These are phyloP conservation scores for Apostasia shenzhenica DNA, from an alignment of 106 monocot genomes.

Conservation along the genomic window DNA sequence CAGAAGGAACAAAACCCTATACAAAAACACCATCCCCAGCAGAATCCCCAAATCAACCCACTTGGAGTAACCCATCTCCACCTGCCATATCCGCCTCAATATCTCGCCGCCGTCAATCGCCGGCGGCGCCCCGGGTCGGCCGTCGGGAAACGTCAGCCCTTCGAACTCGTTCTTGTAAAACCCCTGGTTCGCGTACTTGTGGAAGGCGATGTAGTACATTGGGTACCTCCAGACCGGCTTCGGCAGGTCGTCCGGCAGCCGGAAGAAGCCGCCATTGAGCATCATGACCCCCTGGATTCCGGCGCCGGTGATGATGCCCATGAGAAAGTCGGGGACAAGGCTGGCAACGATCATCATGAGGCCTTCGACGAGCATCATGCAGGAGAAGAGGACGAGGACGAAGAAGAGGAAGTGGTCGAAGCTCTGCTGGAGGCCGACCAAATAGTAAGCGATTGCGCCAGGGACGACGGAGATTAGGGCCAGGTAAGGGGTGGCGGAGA, in stretches of 20 bases:
- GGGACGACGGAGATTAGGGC: conserved; percentile 54
- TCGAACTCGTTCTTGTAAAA: conserved; percentile 81
- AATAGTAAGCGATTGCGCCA: conserved; percentile 63
- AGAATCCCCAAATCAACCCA: conserved; percentile 63
- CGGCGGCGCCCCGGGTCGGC: conserved; percentile 5
- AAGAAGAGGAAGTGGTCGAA: conserved; percentile 61
- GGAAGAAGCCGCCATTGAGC: conserved; percentile 69
- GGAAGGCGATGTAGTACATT: conserved; percentile 65
- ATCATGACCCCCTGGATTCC: conserved; percentile 81
- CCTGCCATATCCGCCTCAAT: conserved; percentile 31
- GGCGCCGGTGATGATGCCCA: conserved; percentile 82
- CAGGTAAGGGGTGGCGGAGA: conserved; percentile 58
- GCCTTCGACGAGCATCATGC: conserved; percentile 73
- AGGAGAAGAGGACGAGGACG: conserved; percentile 39
- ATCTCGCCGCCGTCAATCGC: conserved; percentile 37
- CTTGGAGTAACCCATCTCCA: conserved; percentile 57
- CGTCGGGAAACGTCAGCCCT: conserved; percentile 52
- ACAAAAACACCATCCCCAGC: conserved; percentile 61
- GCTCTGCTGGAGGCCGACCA: conserved; percentile 42
- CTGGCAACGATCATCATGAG: conserved; percentile 90
- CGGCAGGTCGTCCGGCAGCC: conserved; percentile 53
- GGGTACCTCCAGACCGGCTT: conserved; percentile 66
- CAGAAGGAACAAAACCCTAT: conserved; percentile 45
- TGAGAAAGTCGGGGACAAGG: conserved; percentile 67
- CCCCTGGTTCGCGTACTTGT: conserved; percentile 64